Percentiles rank a stretch among this genome's conserved stretches.
These are phyloP conservation scores for Protea cynaroides DNA, from an alignment of 164 flowering plant species.

Conservation along the genomic window DNA sequence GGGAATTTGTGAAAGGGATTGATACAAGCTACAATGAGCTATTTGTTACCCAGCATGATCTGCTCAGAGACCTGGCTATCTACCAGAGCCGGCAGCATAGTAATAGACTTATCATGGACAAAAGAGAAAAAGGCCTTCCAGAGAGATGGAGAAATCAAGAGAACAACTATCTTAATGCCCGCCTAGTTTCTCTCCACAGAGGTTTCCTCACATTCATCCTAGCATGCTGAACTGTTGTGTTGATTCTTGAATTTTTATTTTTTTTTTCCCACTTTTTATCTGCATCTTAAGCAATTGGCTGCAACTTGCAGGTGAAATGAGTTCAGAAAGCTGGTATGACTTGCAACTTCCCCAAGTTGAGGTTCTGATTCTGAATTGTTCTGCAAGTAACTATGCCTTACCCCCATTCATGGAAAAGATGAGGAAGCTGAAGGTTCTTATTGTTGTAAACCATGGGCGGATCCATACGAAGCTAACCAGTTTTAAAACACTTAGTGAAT, in stretches of 20 bases:
- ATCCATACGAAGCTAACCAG: conserved; percentile 12
- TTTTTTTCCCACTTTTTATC: neutral
- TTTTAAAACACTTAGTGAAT: neutral
- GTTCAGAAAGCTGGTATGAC: conserved; percentile 21
- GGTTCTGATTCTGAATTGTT: conserved; percentile 25
- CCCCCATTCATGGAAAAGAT: conserved; percentile 23
- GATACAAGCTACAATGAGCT: conserved; percentile 21
- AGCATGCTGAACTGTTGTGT: too few relatives aligned
- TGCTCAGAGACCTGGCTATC: conserved; percentile 39
- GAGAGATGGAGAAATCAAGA: conserved; percentile 12
- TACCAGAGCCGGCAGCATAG: conserved; percentile 19
- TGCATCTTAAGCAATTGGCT: neutral
- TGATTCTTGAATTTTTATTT: too few relatives aligned
- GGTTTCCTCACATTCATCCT: conserved; percentile 17
- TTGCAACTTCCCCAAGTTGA: conserved; percentile 21
- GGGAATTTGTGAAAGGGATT: too few relatives aligned
- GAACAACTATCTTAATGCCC: conserved; percentile 14
- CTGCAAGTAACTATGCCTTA: conserved; percentile 12
- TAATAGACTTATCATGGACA: conserved; percentile 25
- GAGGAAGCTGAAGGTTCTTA: conserved; percentile 21
- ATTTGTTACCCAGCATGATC: conserved; percentile 38
- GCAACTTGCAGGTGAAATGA: conserved; percentile 16
- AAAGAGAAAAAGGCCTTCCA: conserved; percentile 18
- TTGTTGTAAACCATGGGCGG: conserved; percentile 16
- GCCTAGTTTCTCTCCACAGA: conserved; percentile 36